Evolutionary conservation across 768 basidiomycete genomes (phyloP).

Genomic region (Macrolepiota dolichaula): DNA sequence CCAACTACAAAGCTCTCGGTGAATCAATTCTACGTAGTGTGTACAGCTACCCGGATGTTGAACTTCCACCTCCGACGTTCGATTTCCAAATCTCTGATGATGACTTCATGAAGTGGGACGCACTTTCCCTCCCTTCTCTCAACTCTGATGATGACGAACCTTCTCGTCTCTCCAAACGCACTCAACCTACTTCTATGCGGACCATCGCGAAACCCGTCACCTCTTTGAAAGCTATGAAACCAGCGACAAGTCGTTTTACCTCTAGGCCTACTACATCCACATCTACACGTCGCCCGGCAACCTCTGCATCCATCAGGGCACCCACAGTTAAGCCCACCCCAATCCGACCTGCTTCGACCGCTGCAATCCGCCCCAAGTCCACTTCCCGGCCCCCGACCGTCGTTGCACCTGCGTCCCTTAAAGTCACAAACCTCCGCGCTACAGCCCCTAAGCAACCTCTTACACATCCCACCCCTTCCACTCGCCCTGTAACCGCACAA

Average conservation of each 20-base stretch:
- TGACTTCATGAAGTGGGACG: constrained; percentile 24
- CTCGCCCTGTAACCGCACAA: neutral
- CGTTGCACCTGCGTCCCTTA: neutral
- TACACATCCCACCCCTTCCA: neutral
- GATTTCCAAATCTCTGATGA: constrained; percentile 23
- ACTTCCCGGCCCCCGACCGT: neutral
- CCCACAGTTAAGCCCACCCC: neutral
- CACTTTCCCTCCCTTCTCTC: constrained; percentile 25
- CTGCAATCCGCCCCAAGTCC: neutral
- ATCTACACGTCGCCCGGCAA: neutral
- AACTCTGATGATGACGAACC: constrained; percentile 6
- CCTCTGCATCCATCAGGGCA: neutral
- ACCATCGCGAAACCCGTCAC: neutral
- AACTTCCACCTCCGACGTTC: constrained; percentile 26
- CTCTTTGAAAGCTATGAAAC: too few relatives aligned
- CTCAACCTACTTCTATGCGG: neutral
- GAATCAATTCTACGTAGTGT: constrained; percentile 30
- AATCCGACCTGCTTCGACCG: neutral
- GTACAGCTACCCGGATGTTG: constrained; percentile 29
- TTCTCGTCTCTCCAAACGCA: neutral
- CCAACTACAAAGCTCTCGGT: constrained; percentile 40
- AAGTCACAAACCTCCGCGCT: too few relatives aligned
- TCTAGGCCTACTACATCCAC: neutral
- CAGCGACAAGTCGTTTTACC: neutral
- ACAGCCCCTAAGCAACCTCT: neutral